A percentile compares a stretch with the other conserved stretches of the same genome.
Evolutionary conservation across 78 protist species (phyloP).

Genomic region (Tieghemostelium lacteum): DNA sequence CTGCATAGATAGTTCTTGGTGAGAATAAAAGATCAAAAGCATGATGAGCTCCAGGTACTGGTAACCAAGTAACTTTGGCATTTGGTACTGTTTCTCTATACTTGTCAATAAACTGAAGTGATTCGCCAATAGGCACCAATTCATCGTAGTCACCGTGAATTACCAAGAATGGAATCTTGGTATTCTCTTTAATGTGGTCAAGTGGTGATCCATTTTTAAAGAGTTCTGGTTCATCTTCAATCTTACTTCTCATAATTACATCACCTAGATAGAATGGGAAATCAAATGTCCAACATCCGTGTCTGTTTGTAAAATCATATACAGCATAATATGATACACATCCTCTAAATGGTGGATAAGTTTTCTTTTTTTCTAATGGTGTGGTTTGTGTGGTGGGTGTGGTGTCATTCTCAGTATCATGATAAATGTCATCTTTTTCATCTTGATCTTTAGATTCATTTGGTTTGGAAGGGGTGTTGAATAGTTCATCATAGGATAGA

Average conservation of each 20-base stretch:
- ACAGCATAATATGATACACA: slow-evolving; percentile 39
- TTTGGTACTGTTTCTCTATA: neutral
- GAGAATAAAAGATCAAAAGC: slow-evolving; percentile 11
- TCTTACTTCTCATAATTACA: neutral
- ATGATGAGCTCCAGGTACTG: slow-evolving; percentile 36
- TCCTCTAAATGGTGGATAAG: slow-evolving; percentile 28
- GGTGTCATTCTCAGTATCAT: neutral
- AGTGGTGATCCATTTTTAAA: slow-evolving; percentile 11
- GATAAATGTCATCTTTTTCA: neutral
- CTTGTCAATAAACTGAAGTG: neutral
- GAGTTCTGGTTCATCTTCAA: slow-evolving; percentile 8
- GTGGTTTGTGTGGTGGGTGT: neutral
- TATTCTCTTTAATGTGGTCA: neutral
- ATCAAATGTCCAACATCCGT: neutral
- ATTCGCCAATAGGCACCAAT: slow-evolving; percentile 26
- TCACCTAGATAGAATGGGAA: neutral
- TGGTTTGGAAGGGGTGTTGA: neutral
- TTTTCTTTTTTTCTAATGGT: neutral
- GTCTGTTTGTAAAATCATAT: slow-evolving; percentile 20
- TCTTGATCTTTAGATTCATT: neutral
- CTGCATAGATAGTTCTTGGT: slow-evolving; percentile 8
- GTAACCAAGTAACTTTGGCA: neutral
- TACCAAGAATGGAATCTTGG: slow-evolving; percentile 1
- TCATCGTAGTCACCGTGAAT: slow-evolving; percentile 42
- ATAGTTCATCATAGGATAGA: neutral